A percentile compares a stretch with the other conserved stretches of the same genome.
phyloP scores from a whole-genome alignment of 768 basidiomycete genomes.

The Trametes gibbosa region DNA sequence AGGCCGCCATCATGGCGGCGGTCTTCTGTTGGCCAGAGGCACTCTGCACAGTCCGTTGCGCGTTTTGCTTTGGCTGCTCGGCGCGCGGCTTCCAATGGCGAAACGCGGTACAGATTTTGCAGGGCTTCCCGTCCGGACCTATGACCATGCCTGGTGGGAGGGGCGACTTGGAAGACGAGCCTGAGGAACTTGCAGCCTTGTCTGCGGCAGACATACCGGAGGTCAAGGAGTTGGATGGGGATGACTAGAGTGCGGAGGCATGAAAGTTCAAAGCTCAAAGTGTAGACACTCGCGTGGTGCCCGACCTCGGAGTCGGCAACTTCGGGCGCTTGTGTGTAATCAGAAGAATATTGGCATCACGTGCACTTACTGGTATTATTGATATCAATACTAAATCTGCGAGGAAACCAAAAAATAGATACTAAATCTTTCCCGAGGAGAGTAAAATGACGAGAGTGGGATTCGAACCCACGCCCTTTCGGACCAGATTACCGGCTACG shows the following conservation, averaged over 20 bases:
- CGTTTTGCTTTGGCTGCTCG: slow-evolving; percentile 27
- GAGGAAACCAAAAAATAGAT: too few species aligned
- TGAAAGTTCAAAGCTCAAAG: too few species aligned
- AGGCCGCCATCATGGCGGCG: slow-evolving; percentile 33
- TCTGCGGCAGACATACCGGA: background rate
- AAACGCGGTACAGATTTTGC: slow-evolving; percentile 88
- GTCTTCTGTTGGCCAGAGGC: slow-evolving; percentile 28
- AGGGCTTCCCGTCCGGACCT: slow-evolving; percentile 92
- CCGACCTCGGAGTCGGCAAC: background rate
- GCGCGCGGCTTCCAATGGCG: slow-evolving; percentile 57
- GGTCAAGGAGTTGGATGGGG: too few species aligned
- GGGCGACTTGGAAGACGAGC: slow-evolving; percentile 5
- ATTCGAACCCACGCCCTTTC: slow-evolving; percentile 53
- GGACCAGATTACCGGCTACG: slow-evolving; percentile 32
- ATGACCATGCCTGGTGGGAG: slow-evolving; percentile 83
- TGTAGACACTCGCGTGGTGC: background rate
- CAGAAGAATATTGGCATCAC: background rate
- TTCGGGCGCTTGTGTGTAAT: background rate
- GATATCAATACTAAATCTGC: too few species aligned
- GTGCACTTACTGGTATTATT: too few species aligned
- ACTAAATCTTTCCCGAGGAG: too few species aligned
- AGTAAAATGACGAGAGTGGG: slow-evolving; percentile 34
- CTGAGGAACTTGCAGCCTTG: background rate
- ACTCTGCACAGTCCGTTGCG: background rate
- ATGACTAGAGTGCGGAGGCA: too few species aligned